Conservation (phyloP, 2,329 filamentous ascomycete species). For the Arthroderma uncinatum region DNA sequence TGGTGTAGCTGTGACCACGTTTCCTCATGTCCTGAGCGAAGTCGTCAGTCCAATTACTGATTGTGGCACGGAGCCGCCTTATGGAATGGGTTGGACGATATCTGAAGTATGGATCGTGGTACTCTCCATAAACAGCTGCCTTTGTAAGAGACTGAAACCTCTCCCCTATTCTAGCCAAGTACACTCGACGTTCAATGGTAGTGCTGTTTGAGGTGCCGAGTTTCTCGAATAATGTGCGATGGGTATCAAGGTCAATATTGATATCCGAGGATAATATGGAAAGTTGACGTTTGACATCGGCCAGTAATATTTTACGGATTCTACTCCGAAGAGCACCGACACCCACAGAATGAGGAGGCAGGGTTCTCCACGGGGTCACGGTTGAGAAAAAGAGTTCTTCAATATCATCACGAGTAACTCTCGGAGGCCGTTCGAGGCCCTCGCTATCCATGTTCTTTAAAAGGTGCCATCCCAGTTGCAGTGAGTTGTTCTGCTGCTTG, state of each 20-base stretch:
- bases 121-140: slow-evolving; percentile 20
- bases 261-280: slow-evolving; percentile 30
- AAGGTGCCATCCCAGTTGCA: slow-evolving; percentile 42
- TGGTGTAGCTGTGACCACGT: slow-evolving; percentile 17
- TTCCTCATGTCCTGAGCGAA: slow-evolving; percentile 18
- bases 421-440: slow-evolving; percentile 15
- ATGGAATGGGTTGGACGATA: slow-evolving; percentile 11
- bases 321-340: slow-evolving; percentile 23
- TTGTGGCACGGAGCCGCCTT: slow-evolving; percentile 17
- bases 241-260: slow-evolving; percentile 25
- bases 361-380: slow-evolving; percentile 18
- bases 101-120: slow-evolving; percentile 19
- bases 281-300: slow-evolving; percentile 26
- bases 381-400: slow-evolving; percentile 27
- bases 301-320: slow-evolving; percentile 25
- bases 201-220: slow-evolving; percentile 20
- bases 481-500: slow-evolving; percentile 31
- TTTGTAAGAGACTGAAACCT: slow-evolving; percentile 16
- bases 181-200: slow-evolving; percentile 13
- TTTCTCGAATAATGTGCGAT: slow-evolving; percentile 20
- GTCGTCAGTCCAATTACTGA: slow-evolving; percentile 17
- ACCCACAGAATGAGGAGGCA: slow-evolving; percentile 22
- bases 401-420: slow-evolving; percentile 19
- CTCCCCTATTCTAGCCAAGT: slow-evolving; percentile 17
- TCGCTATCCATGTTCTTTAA: slow-evolving; percentile 37